Evolutionary conservation across 1,284 basidiomycete species (phyloP), one percentile per base, ranked within the genome.

Genomic region (Trichosporon sp.): DNA sequence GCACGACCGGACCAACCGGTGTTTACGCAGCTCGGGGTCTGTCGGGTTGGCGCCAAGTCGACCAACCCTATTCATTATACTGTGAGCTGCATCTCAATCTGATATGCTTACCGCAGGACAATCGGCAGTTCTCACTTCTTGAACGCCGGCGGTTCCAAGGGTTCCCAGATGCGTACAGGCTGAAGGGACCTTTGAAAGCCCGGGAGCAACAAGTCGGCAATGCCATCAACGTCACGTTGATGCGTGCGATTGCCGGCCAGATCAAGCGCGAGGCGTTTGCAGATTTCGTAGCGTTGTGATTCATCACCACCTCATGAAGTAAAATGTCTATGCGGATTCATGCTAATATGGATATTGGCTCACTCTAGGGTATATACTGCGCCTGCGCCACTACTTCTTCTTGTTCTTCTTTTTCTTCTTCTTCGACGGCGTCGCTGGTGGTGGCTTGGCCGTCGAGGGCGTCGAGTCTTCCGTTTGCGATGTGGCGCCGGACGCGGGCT

Each of bases 91-190:
- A 11, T n/a, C n/a, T 32, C 10, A 13, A 40, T 8, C 23, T 10
- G 27, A 11, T 5, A 11, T n/a, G 57, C 59, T 64, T 54, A 59
- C 54, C 16, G 11, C n/a, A 60, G 56, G 33, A 60, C 4, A 40
- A 66, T 13, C 65, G 73, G 6, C 65, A 62, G 2, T 68, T 74
- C 23, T 65, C 69, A 0, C 62, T 71, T 2, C 70, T 71, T 4
- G 73, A 74, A 37, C 54, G 73, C 2, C 71, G 71, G 29, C 64
- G 73, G 4, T 59, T 70, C 21, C 68, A 69, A 60, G 73, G 71
- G 2, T 65, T 73, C 21, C 73, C 72, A 3, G 73, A 74, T 56
- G 25, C 27, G 2, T 71, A 70, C 44, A 11, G n/a, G 5, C 60
- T 74, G 3, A 31, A 34, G 11, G 73, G 37, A 11, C 19, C 16